Base-by-base conservation (phyloP, 345 rosid genomes). In the Eucalyptus tenuipes region DNA sequence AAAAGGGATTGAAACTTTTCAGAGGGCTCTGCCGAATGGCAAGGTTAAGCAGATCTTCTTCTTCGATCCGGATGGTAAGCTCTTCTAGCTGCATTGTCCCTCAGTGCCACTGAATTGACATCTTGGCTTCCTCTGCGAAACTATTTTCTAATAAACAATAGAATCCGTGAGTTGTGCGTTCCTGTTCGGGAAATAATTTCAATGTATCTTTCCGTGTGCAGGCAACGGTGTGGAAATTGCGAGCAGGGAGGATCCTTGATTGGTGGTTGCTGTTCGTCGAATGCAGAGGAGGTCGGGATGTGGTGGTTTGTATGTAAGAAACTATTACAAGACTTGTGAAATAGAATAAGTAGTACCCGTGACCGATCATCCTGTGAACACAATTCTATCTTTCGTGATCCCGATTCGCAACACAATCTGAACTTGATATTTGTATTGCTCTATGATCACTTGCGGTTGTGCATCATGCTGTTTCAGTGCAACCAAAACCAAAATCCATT, bases 191-290 rank as follows among this genome's bases (percentile, higher is more conserved):
- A 75, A 40, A 75, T 42, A 49, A 48, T 49, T 8, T 33, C 29
- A 3, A 85, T 16, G 25, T 27, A 25, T 55, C 64, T 88, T 84
- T 49, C 50, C 15, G 17, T 31, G 64, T 87, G 89, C 97, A 96
- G 99, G 99, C 49, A 97, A 97, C 33, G 99, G 99, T 47, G 91
- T 97, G 94, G 99, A 97, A 91, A 97, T 96, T 44, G 97, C 98
- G 5, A 94, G 97, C 88, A 91, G 92, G 37, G 96, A 88, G 61
- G 91, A 61, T 88, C 68, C 91, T 64, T 90, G 85, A 45, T 40
- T 40, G 82, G 81, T 6, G 82, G 47, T 40, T 10, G 27, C 61
- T 5, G 27, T 20, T 37, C 5, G 3, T 75, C 5, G 5, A 37
- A 18, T 10, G 47, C 3, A 37, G 82, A 20, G 47, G 15, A 75